Base-by-base conservation (phyloP, 176 grass and related monocot species). In the Microstegium vimineum region DNA sequence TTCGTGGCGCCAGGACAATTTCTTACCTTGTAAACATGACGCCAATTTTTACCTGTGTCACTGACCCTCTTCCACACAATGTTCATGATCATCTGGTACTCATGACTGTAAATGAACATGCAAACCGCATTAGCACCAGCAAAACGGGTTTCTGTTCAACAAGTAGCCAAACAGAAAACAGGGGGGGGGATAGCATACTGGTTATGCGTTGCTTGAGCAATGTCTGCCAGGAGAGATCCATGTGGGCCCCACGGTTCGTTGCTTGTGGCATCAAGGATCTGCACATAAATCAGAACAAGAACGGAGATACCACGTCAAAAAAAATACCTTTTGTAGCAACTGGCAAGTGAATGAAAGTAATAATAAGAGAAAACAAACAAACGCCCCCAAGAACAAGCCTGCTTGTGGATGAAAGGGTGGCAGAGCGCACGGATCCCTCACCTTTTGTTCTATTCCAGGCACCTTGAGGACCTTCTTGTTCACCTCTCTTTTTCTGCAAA, bases 381-480 rank as follows among this genome's bases (percentile, higher is more conserved):
- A 26, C 3, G 56, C n/a, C 10, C 22, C 9, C 26, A 34, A 26
- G 0, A 75, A 15, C 68, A 83, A 33, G 33, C 33, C 4, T 37
- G 36, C 12, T 31, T 20, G 51, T 5, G 74, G 10, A 28, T 31
- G 66, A 69, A 70, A 74, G 71, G 43, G 76, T 1, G 11, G 10
- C 8, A 70, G 41, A 43, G 87, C 8, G 51, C 54, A 47, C 54
- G 57, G 85, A 89, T 74, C 33, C 75, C n/a, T 27, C 66, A 95
- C 96, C 96, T 99, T 99, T 42, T 95, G 96, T 42, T 99, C 96
- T 57, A 91, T 77, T 25, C 83, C 77, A 45, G 96, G 96, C 25
- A 99, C 89, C 84, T 99, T 99, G 69, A 99, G 80, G 83, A 99
- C 96, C 69, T 99, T 99, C 75, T 95, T 99, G 26, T 99, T 99